Base-by-base conservation (phyloP, 108 stramenopile species). In the Skeletonema tropicum region DNA sequence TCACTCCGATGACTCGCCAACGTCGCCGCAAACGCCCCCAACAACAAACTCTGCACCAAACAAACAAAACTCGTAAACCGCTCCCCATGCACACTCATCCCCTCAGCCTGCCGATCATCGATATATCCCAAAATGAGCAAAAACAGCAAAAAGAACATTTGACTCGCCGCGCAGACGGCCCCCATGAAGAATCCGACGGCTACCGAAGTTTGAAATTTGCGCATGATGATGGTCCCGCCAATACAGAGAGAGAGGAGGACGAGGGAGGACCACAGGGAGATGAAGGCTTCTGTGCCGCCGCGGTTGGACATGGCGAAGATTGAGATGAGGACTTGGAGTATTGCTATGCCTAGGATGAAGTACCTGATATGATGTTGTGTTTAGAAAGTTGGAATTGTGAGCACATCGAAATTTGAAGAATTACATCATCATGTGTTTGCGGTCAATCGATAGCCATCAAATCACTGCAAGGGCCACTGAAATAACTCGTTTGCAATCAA, bases 131-230 rank as follows among this genome's bases (percentile, higher is more conserved):
- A 57, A 68, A 89, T 84, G 11, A 88, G 89, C 35, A 14, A 33
- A 45, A 87, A 88, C 48, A 95, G 68, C 77, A 95, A 83, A 57
- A 95, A 88, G 67, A 90, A 95, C 79, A 92, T 84, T 73, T 95
- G 94, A 60, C 85, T 76, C 69, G 86, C 90, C 36, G 90, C 89
- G 3, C 91, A 90, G 33, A 35, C 33, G 5, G 33, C 33, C 46
- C 94, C 94, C 91, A 95, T 92, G 77, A 95, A 95, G 65, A 93
- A 92, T 39, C 94, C 94, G 15, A 92, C 90, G 13, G 88, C 89
- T 71, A 95, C 84, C 41, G 83, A 85, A 70, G 86, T 95, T 70
- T 95, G 92, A 70, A 92, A 95, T 77, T 91, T 92, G 66, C 94
- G 73, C 94, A 95, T 95, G 68, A 95, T 91, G 76, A 95, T 91